Evolutionary conservation across 371 early-diverging fungal genomes (phyloP), one percentile per base, ranked within the genome.

Genomic region (Mucor lusitanicus): DNA sequence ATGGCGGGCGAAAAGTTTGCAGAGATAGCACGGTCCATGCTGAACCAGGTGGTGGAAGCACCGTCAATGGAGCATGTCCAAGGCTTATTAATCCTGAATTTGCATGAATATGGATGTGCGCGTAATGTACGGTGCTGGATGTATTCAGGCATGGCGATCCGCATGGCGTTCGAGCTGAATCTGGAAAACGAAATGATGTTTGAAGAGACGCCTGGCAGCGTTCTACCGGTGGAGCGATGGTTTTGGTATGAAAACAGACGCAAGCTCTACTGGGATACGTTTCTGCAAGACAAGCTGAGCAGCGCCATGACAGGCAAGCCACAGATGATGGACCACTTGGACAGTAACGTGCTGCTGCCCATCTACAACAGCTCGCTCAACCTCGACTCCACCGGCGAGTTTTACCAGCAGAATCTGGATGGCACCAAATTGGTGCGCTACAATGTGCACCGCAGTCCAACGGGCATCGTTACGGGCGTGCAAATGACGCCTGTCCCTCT

Each of bases 111-210:
- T 63, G 87, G 87, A 13, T 77, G 79, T 28, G 80, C 72, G 2
- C 54, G 79, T 32, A 82, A 77, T 19, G 77, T 84, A 1, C 70
- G 86, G 27, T 77, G 83, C 9, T 90, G 88, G 88, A 86, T 85
- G 83, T 88, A 85, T 70, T 71, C 76, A 1, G 89, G 88, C 15
- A 81, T 89, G 72, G 88, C 90, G 5, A 77, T 85, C 19, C 78
- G 90, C 12, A 84, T 83, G 81, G 80, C 82, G 2, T 61, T 82
- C 17, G 85, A 89, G 28, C 59, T 88, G 1, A 80, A 79, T 0
- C 53, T 89, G 53, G 78, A 89, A 53, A 81, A 79, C 12, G 88
- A 89, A 54, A 74, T 62, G 11, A 71, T 71, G 37, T 23, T 46
- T 7, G 78, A 79, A 50, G 67, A 75, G 11, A 39, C 48, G 7